Percentiles rank a stretch among this genome's conserved stretches.
Evolutionary conservation across 495 filamentous ascomycete genomes (phyloP).

Genomic region (Lophiotrema nucula): DNA sequence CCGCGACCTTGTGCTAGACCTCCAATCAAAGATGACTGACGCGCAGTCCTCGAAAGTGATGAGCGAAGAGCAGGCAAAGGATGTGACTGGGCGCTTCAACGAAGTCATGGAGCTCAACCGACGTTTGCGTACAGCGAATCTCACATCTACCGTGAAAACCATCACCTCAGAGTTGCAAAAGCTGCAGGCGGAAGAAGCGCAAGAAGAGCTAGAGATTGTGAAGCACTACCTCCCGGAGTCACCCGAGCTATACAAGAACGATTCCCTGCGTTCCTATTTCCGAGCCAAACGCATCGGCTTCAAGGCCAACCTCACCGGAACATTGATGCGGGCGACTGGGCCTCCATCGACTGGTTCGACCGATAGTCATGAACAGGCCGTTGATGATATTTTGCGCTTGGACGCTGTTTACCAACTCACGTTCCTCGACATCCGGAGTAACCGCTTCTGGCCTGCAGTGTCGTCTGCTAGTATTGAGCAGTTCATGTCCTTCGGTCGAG

Average conservation of each 20-base stretch:
- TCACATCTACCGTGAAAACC: slow-evolving; percentile 88
- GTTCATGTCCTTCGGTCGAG: slow-evolving; percentile 71
- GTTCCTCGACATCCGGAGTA: slow-evolving; percentile 78
- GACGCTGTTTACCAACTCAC: slow-evolving; percentile 81
- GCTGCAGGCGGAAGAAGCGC: slow-evolving; percentile 85
- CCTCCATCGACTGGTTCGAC: slow-evolving; percentile 54
- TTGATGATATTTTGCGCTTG: slow-evolving; percentile 57
- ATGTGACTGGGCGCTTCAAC: slow-evolving; percentile 77
- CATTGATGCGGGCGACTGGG: slow-evolving; percentile 74
- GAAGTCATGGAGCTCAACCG: slow-evolving; percentile 96
- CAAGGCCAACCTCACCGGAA: slow-evolving; percentile 78
- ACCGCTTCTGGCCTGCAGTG: slow-evolving; percentile 78
- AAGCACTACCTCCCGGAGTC: slow-evolving; percentile 85
- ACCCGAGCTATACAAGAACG: slow-evolving; percentile 59
- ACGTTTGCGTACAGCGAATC: slow-evolving; percentile 83
- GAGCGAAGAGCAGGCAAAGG: slow-evolving; percentile 85
- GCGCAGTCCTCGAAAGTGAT: slow-evolving; percentile 88
- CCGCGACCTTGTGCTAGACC: slow-evolving; percentile 77
- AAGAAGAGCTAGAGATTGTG: slow-evolving; percentile 83
- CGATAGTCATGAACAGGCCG: slow-evolving; percentile 65
- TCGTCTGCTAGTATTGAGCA: slow-evolving; percentile 70
- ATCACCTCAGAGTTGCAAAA: slow-evolving; percentile 86
- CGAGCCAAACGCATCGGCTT: slow-evolving; percentile 85
- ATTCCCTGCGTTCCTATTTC: slow-evolving; percentile 80
- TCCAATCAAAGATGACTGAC: slow-evolving; percentile 87